phyloP scores from a whole-genome alignment of 495 filamentous ascomycete genomes.

The Penicillium malachiteum region DNA sequence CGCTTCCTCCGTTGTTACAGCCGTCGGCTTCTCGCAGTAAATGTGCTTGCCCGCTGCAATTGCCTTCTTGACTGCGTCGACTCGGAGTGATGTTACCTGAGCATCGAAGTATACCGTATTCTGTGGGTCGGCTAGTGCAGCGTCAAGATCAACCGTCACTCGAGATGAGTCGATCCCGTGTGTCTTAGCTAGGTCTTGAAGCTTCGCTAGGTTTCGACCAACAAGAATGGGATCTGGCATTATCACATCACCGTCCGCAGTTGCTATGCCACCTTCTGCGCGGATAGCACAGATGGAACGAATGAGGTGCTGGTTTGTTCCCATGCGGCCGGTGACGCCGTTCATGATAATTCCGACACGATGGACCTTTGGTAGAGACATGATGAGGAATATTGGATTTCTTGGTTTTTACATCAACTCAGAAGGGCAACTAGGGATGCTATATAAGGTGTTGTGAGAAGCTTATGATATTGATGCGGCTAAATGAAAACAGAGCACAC shows the following conservation, averaged over 20 bases:
- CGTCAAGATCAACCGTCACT: not conserved
- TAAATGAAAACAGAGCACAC: not conserved
- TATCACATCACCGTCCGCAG: not conserved
- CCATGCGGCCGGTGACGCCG: not conserved
- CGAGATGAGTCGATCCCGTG: not conserved
- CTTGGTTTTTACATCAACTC: too few relatives aligned
- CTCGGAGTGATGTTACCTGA: not conserved
- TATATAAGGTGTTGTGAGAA: not conserved
- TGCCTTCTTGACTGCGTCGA: not conserved
- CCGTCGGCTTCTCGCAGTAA: not conserved
- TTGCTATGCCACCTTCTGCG: not conserved
- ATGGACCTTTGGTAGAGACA: not conserved
- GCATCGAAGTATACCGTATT: not conserved
- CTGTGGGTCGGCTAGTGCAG: not conserved
- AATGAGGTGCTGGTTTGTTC: not conserved
- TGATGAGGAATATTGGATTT: not conserved
- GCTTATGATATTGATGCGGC: not conserved
- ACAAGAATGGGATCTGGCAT: not conserved
- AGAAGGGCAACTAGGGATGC: too few relatives aligned
- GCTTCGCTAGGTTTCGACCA: not conserved
- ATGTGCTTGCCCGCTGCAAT: not conserved
- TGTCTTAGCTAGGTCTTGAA: not conserved
- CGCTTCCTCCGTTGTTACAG: not conserved
- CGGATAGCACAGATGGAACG: slow-evolving; percentile 1
- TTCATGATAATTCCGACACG: not conserved